Percentiles rank a stretch among this genome's conserved stretches.
Conservation (phyloP, 306 rosid species). For the barrel medic (Medicago truncatula) region MtrunA17r5.0-ANR NC_053044.1:13495501-13496000, state of each 20-base stretch:
- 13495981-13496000: not conserved
- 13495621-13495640: conserved; percentile 29
- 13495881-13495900: conserved; percentile 39
- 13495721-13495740: conserved; percentile 35
- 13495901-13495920: conserved; percentile 38
- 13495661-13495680: not conserved
- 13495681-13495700: conserved; percentile 35
- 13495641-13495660: conserved; percentile 34
- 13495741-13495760: conserved; percentile 46
- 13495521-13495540: conserved; percentile 71
- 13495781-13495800: not conserved
- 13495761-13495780: not conserved
- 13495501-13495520: conserved; percentile 80
- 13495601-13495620: conserved; percentile 36
- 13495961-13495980: conserved; percentile 45
- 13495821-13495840: conserved; percentile 32
- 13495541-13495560: conserved; percentile 79
- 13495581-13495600: conserved; percentile 51
- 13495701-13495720: conserved; percentile 36
- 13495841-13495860: conserved; percentile 37
- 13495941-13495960: conserved; percentile 44
- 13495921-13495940: conserved; percentile 43
- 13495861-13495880: conserved; percentile 35
- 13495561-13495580: conserved; percentile 58
- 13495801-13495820: not conserved